Percentiles rank a stretch among this genome's conserved stretches.
phyloP scores from a whole-genome alignment of 2,329 filamentous ascomycete species.

The Trichoderma gracile region DNA sequence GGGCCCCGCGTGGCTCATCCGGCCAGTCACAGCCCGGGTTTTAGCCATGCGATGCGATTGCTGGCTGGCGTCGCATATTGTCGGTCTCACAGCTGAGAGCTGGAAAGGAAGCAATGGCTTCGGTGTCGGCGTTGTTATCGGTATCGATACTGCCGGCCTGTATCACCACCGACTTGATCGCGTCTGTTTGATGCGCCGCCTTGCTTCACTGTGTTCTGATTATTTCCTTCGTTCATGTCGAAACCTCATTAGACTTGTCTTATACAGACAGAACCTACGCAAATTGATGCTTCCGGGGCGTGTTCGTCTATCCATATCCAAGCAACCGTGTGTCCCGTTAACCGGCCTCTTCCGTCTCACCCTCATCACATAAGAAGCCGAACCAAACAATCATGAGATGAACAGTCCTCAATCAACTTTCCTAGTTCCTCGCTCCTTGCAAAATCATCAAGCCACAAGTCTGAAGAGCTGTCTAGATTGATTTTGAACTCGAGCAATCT shows the following conservation, averaged over 20 bases:
- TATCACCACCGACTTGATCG: not conserved
- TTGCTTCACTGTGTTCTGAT: not conserved
- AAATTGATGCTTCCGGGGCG: not conserved
- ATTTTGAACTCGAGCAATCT: not conserved
- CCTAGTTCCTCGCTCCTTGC: not conserved
- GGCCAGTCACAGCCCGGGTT: slow-evolving; percentile 8
- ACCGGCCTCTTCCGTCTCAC: not conserved
- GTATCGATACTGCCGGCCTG: not conserved
- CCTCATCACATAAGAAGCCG: not conserved
- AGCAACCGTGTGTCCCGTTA: not conserved
- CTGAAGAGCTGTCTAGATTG: no score
- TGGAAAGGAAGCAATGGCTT: no score
- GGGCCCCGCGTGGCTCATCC: not conserved
- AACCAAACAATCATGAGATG: not conserved
- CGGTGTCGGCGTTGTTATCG: not conserved
- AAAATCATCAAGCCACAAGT: not conserved
- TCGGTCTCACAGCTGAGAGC: not conserved
- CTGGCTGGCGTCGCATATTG: not conserved
- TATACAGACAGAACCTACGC: not conserved
- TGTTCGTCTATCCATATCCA: not conserved
- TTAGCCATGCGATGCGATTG: not conserved
- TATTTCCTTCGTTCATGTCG: not conserved
- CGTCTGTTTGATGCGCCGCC: not conserved
- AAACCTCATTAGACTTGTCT: not conserved
- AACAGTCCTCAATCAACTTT: not conserved